phyloP scores from a whole-genome alignment of 768 basidiomycete species.

The Clavaria fumosa region DNA sequence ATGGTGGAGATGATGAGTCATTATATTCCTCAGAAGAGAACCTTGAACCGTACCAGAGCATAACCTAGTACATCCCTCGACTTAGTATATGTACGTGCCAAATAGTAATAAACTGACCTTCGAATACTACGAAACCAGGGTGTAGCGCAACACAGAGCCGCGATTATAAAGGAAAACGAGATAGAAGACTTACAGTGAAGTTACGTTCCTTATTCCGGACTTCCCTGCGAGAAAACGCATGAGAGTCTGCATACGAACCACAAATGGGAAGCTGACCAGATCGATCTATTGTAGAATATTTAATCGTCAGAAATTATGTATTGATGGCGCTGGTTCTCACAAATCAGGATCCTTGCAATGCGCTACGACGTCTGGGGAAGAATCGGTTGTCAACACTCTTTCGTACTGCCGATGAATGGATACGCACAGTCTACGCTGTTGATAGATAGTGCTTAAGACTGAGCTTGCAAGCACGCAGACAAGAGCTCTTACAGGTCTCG shows the following conservation, averaged over 20 bases:
- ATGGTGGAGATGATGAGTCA: not conserved
- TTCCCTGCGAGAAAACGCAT: constrained; percentile 40
- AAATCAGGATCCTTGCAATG: constrained; percentile 66
- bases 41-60: constrained; percentile 54
- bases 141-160: not conserved
- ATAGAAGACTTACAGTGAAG: constrained; percentile 55
- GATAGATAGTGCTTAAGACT: constrained; percentile 3
- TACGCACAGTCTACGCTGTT: constrained; percentile 56
- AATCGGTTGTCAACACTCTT: not conserved
- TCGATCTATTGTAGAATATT: constrained; percentile 40
- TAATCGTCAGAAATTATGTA: not conserved
- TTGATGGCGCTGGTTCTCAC: constrained; percentile 26
- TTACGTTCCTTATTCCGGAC: constrained; percentile 75
- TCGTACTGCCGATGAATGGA: not conserved
- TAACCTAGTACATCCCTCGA: constrained; percentile 40
- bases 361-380: constrained; percentile 47
- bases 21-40: too few relatives aligned
- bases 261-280: constrained; percentile 43
- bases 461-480: not conserved
- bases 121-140: constrained; percentile 49
- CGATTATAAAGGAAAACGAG: not conserved
- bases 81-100: not conserved
- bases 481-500: constrained; percentile 50
- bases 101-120: constrained; percentile 33
- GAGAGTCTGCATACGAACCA: not conserved